Evolutionary conservation across 495 filamentous ascomycete genomes (phyloP).

Genomic region (Tuber umbilicatum): DNA sequence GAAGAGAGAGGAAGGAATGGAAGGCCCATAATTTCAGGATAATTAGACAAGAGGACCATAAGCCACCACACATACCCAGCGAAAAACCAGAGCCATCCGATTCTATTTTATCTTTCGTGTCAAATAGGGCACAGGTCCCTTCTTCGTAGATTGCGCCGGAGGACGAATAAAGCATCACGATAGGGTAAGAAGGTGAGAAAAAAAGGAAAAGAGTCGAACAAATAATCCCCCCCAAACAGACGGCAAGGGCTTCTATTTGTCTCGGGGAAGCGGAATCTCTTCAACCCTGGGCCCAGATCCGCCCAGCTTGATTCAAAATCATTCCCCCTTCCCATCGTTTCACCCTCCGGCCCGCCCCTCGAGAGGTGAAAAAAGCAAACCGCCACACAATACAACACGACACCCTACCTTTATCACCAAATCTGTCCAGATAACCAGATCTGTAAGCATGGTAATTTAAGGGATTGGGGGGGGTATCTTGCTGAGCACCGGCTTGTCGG

Average conservation of each 20-base stretch:
- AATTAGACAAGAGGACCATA: not conserved
- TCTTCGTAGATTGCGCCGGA: not conserved
- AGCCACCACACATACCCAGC: not conserved
- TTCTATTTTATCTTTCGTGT: not conserved
- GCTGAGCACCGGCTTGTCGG: not conserved
- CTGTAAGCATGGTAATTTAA: not conserved
- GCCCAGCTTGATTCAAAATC: conserved; percentile 2
- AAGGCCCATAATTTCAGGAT: not conserved
- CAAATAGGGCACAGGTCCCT: not conserved
- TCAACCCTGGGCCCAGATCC: conserved; percentile 29
- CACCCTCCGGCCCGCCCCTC: not conserved
- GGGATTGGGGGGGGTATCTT: not conserved
- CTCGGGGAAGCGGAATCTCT: conserved; percentile 33
- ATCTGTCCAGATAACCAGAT: not conserved
- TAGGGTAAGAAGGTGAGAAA: not conserved
- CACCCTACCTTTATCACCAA: not conserved
- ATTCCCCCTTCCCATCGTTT: not conserved
- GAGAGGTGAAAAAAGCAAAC: not conserved
- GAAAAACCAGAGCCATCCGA: not conserved
- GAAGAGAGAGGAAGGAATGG: not conserved
- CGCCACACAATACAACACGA: not conserved
- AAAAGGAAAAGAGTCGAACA: not conserved
- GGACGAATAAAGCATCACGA: not conserved
- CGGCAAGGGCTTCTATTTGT: conserved; percentile 19
- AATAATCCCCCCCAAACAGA: not conserved